phyloP scores from a whole-genome alignment of 306 rosid genomes.

The Castanea sativa region DNA sequence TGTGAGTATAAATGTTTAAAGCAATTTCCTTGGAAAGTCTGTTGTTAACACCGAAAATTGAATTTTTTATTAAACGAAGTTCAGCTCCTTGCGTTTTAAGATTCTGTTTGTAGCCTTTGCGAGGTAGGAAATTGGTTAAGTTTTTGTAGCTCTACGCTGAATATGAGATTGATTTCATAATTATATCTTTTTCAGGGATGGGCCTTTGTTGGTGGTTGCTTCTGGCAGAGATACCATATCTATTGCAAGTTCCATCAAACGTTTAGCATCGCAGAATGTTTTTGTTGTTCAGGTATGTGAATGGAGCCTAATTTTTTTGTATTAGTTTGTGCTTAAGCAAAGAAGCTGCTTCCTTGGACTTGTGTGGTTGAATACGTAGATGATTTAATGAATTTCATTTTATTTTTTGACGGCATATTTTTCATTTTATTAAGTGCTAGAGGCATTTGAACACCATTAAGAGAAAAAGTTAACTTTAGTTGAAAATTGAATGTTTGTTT shows the following conservation, averaged over 20 bases:
- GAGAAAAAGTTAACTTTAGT: neutral
- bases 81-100: neutral
- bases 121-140: neutral
- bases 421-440: neutral
- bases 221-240: slow-evolving; percentile 90
- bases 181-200: slow-evolving; percentile 61
- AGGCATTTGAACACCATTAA: neutral
- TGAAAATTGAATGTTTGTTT: neutral
- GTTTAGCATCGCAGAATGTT: slow-evolving; percentile 67
- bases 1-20: neutral
- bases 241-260: slow-evolving; percentile 74
- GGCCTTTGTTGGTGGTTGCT: slow-evolving; percentile 87
- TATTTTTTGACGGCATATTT: neutral
- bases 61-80: neutral
- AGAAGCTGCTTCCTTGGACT: neutral
- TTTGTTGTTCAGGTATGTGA: slow-evolving; percentile 83
- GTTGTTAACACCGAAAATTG: neutral
- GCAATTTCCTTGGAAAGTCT: neutral
- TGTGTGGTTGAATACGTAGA: neutral
- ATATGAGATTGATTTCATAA: slow-evolving; percentile 12
- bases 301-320: neutral
- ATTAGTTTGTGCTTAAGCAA: slow-evolving; percentile 11
- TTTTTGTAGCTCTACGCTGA: neutral
- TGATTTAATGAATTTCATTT: neutral
- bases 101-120: neutral